Evolutionary conservation across 2,329 filamentous ascomycete genomes (phyloP), one percentile per base, ranked within the genome.

Genomic region (Penicillium glabrum): DNA sequence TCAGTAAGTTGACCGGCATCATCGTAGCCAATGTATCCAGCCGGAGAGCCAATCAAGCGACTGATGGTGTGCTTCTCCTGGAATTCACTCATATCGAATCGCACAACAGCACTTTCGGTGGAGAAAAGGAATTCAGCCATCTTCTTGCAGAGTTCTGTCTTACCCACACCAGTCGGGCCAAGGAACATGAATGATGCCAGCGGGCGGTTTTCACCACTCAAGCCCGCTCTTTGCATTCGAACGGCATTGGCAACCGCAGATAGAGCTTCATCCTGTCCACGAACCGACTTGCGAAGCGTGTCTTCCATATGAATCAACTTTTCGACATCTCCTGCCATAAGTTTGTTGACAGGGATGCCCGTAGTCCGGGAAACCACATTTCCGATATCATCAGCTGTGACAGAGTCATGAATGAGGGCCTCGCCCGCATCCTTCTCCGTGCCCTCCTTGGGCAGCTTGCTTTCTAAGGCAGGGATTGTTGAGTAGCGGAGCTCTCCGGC

Each of bases 21-120:
- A 46, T 99, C 95, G 70, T 98, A 98, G 10, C 95, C 95, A 26
- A 98, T 90, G 69, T 98, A 98, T 23, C 93, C 93, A 6, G 95
- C 93, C 0, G 95, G 95, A 3, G 90, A 89, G 45, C 95, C 95
- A 63, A 98, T 97, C 31, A 98, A 83, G 19, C 93, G 85, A 27
- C 91, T 96, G 54, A 98, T 90, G 3, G 95, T 98, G 71, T 98
- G 93, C 75, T 96, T 96, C 72, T 98, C 95, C 71, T 96, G 92
- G 73, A 97, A 98, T 71, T 99, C 95, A 67, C 87, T 91, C 95
- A 98, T 98, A 75, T 98, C 95, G 74, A 98, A 98, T 33, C 95
- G 85, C 33, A 97, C 86, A 26, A 99, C 91, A 3, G 95, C 93
- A 27, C 87, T 86, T 67, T 96, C 91, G 1, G 91, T 96, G 0